Percentiles rank a stretch among this genome's conserved stretches.
Evolutionary conservation across 805 yeast genomes (phyloP).

Genomic region (Hanseniaspora lindneri): DNA sequence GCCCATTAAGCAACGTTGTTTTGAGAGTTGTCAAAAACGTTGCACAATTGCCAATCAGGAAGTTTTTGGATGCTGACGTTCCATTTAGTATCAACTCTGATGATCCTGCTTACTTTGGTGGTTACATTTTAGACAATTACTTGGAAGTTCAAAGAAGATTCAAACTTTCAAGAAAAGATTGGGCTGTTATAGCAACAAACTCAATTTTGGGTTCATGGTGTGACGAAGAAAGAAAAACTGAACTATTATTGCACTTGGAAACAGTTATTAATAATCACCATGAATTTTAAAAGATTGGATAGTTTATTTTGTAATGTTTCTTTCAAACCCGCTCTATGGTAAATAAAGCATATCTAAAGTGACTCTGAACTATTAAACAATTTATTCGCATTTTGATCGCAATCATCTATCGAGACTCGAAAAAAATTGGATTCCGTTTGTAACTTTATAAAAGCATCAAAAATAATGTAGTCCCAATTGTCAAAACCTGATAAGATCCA

Average conservation of each 20-base stretch:
- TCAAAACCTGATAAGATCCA: too few relatives aligned
- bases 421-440: too few relatives aligned
- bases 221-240: slow-evolving; percentile 42
- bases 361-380: too few relatives aligned
- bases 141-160: slow-evolving; percentile 52
- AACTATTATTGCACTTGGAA: slow-evolving; percentile 37
- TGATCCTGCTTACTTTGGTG: slow-evolving; percentile 77
- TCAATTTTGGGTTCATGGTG: slow-evolving; percentile 68
- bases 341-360: too few relatives aligned
- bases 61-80: slow-evolving; percentile 48
- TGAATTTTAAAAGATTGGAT: too few relatives aligned
- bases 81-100: slow-evolving; percentile 69
- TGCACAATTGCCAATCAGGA: slow-evolving; percentile 51
- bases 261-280: slow-evolving; percentile 31
- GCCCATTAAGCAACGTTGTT: slow-evolving; percentile 69
- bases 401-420: too few relatives aligned
- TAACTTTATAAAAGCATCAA: too few relatives aligned
- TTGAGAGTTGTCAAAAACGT: slow-evolving; percentile 62
- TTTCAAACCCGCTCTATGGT: too few relatives aligned
- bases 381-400: too few relatives aligned
- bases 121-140: slow-evolving; percentile 70
- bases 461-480: too few relatives aligned
- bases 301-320: too few relatives aligned
- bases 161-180: slow-evolving; percentile 46
- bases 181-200: slow-evolving; percentile 54